Base-by-base conservation (phyloP, 2,329 filamentous ascomycete species). In the Clarireedia sp. region DNA sequence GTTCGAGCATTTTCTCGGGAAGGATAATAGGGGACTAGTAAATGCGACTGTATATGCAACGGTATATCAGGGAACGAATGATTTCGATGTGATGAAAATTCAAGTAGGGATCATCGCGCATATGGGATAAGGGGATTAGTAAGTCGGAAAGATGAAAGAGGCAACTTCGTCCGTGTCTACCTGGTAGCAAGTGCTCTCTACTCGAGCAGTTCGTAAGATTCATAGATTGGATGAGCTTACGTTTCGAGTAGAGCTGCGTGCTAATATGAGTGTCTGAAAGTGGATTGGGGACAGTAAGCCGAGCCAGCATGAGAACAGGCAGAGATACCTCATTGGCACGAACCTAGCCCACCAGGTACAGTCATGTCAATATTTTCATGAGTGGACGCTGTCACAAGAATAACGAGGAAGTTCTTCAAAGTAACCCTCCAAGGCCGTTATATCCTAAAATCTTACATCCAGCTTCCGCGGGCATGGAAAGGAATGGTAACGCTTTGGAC, bases 371-470 rank as follows among this genome's bases (percentile, higher is more conserved):
- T n/a, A 16, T 49, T 21, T 23, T 54, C 24, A 54, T 10, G 43
- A 45, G 21, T n/a, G 41, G 21, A 23, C 33, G 23, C 48, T 19
- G 48, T 17, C 45, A 43, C 16, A 14, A 43, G 52, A 36, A 33
- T 16, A 21, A 6, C 23, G n/a, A 12, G 33, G 19, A 49, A 33
- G 26, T 29, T 46, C 37, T 49, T 36, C 45, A 36, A 49, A 36
- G 52, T 43, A 54, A 49, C 37, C 52, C 36, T 49, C 21, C 24
- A 26, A 26, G 41, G 19, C 19, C 23, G 12, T 23, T 21, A 6
- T 14, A 19, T 21, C 26, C 43, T 40, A 47, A 53, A 53, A 53
- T 53, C 51, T 40, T 24, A 47, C 43, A 8, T 21, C 33, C n/a
- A 47, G 19, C 36, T 38, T 53, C 43, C 33, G n/a, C 43, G 23